Conservation (phyloP, 2,329 filamentous ascomycete genomes). For the Fusarium falciforme region DNA sequence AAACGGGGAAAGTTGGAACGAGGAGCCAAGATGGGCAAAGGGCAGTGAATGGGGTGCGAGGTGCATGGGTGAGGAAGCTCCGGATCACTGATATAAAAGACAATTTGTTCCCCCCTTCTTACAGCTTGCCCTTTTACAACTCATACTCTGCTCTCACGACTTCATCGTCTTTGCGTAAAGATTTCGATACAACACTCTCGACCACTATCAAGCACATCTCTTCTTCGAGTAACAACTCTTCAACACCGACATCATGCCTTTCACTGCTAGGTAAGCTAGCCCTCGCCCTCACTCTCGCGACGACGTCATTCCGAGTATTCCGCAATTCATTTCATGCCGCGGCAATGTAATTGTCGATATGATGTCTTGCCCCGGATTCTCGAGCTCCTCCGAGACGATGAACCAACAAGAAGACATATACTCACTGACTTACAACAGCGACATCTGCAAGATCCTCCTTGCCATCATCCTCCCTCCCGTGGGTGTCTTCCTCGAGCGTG, state of each 20-base stretch:
- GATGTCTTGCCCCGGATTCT: background rate
- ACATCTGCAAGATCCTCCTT: conserved; percentile 79
- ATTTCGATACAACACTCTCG: conserved; percentile 6
- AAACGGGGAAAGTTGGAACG: conserved; percentile 38
- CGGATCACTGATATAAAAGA: conserved; percentile 41
- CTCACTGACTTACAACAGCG: conserved; percentile 47
- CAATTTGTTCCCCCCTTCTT: conserved; percentile 31
- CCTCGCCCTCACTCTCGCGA: conserved; percentile 1
- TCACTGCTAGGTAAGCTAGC: conserved; percentile 66
- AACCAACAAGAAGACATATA: background rate
- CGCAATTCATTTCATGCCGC: conserved; percentile 17
- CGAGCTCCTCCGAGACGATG: background rate
- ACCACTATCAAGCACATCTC: conserved; percentile 7
- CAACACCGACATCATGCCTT: conserved; percentile 61
- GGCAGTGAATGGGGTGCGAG: conserved; percentile 17
- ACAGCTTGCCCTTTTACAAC: background rate
- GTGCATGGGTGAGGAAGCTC: conserved; percentile 27
- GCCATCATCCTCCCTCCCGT: conserved; percentile 90
- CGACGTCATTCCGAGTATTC: conserved; percentile 37
- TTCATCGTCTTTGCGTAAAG: conserved; percentile 11
- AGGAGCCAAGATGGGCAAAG: conserved; percentile 27
- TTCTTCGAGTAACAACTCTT: conserved; percentile 27
- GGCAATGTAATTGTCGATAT: background rate
- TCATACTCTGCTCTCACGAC: conserved; percentile 14
- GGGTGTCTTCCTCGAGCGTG: conserved; percentile 94